phyloP scores from a whole-genome alignment of 2,329 filamentous ascomycete genomes.

The Piedraia hortae region DNA sequence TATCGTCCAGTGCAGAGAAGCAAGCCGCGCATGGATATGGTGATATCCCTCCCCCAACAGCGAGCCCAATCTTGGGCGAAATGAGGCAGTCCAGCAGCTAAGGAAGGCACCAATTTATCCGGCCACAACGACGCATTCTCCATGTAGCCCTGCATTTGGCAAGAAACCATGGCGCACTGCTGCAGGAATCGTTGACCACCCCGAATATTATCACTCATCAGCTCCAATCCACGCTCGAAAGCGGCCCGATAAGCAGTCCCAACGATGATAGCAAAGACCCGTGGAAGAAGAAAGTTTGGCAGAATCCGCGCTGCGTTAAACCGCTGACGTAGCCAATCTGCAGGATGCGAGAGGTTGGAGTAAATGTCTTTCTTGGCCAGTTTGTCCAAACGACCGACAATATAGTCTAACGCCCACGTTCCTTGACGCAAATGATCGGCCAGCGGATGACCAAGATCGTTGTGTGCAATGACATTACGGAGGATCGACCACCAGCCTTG shows the following conservation, averaged over 20 bases:
- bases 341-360: conserved; percentile 32
- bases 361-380: conserved; percentile 33
- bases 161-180: conserved; percentile 66
- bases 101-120: conserved; percentile 51
- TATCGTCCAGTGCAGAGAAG: conserved; percentile 74
- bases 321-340: conserved; percentile 54
- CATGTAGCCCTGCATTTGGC: conserved; percentile 71
- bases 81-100: conserved; percentile 81
- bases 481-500: conserved; percentile 96
- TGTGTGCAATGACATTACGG: conserved; percentile 57
- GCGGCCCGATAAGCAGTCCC: conserved; percentile 70
- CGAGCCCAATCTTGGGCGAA: conserved; percentile 84
- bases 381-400: conserved; percentile 45
- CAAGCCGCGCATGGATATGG: conserved; percentile 82
- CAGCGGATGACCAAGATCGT: conserved; percentile 75
- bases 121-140: conserved; percentile 82
- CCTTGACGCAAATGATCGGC: conserved; percentile 82
- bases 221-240: conserved; percentile 45
- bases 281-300: conserved; percentile 67
- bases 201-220: conserved; percentile 52
- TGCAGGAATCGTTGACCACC: conserved; percentile 74
- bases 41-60: conserved; percentile 93
- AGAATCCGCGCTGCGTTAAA: conserved; percentile 67
- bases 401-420: conserved; percentile 79
- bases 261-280: conserved; percentile 77